phyloP scores from a whole-genome alignment of 495 filamentous ascomycete species.

The Filosporella fistucella region DNA sequence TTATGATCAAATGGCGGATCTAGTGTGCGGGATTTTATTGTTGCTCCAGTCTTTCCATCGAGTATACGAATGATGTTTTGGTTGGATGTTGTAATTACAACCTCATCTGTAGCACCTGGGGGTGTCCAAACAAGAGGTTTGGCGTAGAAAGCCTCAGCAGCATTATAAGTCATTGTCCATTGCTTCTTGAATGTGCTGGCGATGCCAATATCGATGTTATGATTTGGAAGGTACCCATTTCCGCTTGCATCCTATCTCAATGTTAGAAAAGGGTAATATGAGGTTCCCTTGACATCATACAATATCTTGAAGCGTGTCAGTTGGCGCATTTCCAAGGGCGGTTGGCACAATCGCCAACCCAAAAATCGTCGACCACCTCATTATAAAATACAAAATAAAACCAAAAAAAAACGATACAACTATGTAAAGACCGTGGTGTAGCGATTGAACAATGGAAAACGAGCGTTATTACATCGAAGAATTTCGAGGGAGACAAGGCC shows the following conservation, averaged over 20 bases:
- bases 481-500: too few relatives aligned
- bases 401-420: background rate
- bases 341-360: slow-evolving; percentile 6
- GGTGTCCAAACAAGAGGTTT: slow-evolving; percentile 35
- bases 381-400: background rate
- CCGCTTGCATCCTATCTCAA: slow-evolving; percentile 13
- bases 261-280: background rate
- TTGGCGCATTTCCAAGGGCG: background rate
- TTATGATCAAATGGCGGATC: slow-evolving; percentile 27
- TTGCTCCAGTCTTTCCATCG: slow-evolving; percentile 29
- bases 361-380: background rate
- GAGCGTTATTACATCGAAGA: too few relatives aligned
- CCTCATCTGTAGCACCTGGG: slow-evolving; percentile 19
- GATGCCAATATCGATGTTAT: slow-evolving; percentile 16
- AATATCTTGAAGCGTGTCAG: slow-evolving; percentile 2
- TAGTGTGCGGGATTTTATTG: slow-evolving; percentile 25
- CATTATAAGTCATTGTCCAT: slow-evolving; percentile 9
- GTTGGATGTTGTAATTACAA: slow-evolving; percentile 31
- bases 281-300: background rate
- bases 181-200: background rate
- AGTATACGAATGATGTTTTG: slow-evolving; percentile 33
- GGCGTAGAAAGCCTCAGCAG: slow-evolving; percentile 27
- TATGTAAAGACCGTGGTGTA: background rate
- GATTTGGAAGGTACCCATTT: slow-evolving; percentile 20
- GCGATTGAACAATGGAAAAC: too few relatives aligned